A percentile compares a stretch with the other conserved stretches of the same genome.
phyloP scores from a whole-genome alignment of 139 green algal species.

The Auxenochlorella protothecoides region DNA sequence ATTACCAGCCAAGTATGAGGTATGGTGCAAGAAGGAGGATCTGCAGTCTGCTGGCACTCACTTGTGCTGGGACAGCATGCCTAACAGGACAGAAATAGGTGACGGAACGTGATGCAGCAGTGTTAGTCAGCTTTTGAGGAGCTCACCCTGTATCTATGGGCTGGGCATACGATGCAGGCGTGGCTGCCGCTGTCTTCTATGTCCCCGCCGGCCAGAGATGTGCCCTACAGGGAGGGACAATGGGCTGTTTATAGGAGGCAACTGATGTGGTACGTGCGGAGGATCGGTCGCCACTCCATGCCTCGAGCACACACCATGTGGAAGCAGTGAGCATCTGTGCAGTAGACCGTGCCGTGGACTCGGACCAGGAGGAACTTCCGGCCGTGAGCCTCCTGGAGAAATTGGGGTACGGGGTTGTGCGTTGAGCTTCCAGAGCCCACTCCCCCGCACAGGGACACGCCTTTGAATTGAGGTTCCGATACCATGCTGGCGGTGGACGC shows the following conservation, averaged over 20 bases:
- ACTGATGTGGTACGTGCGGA: neutral
- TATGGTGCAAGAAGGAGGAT: neutral
- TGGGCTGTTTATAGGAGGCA: neutral
- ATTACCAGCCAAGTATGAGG: neutral
- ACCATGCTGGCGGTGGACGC: neutral
- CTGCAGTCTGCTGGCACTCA: neutral
- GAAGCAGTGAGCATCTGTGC: slow-evolving; percentile 26
- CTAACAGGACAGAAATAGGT: neutral
- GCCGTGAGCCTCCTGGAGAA: slow-evolving; percentile 18
- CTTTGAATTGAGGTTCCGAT: neutral
- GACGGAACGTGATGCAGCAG: neutral
- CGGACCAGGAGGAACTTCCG: slow-evolving; percentile 19
- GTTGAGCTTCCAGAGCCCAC: too few species aligned
- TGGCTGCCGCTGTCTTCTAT: slow-evolving; percentile 26
- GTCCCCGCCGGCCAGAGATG: slow-evolving; percentile 13
- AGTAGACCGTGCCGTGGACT: slow-evolving; percentile 1
- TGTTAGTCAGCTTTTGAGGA: too few species aligned
- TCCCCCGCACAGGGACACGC: neutral
- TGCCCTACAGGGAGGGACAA: neutral
- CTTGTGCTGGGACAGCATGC: neutral
- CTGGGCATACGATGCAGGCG: slow-evolving; percentile 27
- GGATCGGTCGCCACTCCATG: neutral
- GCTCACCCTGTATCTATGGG: slow-evolving; percentile 21
- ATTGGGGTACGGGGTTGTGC: neutral
- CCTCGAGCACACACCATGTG: slow-evolving; percentile 7